A percentile compares a stretch with the other conserved stretches of the same genome.
phyloP scores from a whole-genome alignment of 306 rosid species.

The Urtica urens region DNA sequence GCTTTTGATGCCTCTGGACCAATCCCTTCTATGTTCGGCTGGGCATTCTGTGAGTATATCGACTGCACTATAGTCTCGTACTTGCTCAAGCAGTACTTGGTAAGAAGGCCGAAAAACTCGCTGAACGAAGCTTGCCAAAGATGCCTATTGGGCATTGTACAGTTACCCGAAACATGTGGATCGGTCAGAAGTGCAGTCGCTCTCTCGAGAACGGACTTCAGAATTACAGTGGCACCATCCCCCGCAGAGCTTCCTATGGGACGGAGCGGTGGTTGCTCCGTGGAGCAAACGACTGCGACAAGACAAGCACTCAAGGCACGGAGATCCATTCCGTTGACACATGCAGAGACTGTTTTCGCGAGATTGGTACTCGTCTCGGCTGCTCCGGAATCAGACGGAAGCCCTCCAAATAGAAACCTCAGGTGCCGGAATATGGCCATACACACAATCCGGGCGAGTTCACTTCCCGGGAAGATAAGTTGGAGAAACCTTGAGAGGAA shows the following conservation, averaged over 20 bases:
- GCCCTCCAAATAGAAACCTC: conserved; percentile 70
- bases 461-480: conserved; percentile 63
- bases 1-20: conserved; percentile 68
- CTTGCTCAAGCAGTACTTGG: conserved; percentile 71
- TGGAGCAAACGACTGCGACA: conserved; percentile 82
- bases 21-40: conserved; percentile 38
- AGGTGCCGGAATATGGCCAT: conserved; percentile 91
- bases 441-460: conserved; percentile 75
- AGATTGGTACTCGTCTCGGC: conserved; percentile 57
- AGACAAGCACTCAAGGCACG: conserved; percentile 84
- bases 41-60: conserved; percentile 37
- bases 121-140: conserved; percentile 97
- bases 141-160: conserved; percentile 50
- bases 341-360: conserved; percentile 61
- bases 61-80: conserved; percentile 70
- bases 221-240: conserved; percentile 70
- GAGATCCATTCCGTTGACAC: conserved; percentile 74
- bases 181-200: conserved; percentile 74
- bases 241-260: conserved; percentile 88
- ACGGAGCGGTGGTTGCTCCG: conserved; percentile 90
- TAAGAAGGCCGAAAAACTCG: conserved; percentile 70
- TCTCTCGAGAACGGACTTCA: conserved; percentile 79
- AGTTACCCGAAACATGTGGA: conserved; percentile 60
- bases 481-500: conserved; percentile 60
- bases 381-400: conserved; percentile 61